Evolutionary conservation across 1,284 basidiomycete genomes (phyloP).

Genomic region (Sanghuangporus weigelae): DNA sequence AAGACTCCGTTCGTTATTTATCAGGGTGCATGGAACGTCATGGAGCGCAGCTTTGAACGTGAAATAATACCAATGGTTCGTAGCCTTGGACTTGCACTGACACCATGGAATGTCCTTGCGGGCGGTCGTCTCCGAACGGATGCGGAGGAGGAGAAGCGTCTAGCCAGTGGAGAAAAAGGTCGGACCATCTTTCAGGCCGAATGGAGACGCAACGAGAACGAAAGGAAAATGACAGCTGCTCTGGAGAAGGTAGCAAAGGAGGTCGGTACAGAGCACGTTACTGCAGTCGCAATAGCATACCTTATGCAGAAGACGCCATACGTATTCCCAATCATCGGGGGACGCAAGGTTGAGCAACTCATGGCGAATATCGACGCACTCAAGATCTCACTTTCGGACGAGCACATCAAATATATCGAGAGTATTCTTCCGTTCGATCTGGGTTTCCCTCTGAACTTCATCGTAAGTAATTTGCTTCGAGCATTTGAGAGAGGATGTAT

Average conservation of each 20-base stretch:
- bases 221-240: constrained; percentile 11
- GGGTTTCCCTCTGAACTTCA: too few species aligned
- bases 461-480: too few species aligned
- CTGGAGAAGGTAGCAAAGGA: constrained; percentile 28
- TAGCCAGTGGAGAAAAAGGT: constrained; percentile 21
- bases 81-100: constrained; percentile 30
- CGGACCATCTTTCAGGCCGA: background rate
- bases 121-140: constrained; percentile 21
- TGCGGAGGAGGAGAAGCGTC: constrained; percentile 17
- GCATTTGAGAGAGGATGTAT: too few species aligned
- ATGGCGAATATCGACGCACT: too few species aligned
- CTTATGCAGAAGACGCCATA: too few species aligned
- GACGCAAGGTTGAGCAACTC: too few species aligned
- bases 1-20: constrained; percentile 48
- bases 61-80: constrained; percentile 50
- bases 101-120: constrained; percentile 29
- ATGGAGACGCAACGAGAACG: constrained; percentile 19
- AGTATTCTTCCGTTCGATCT: too few species aligned
- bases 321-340: too few species aligned
- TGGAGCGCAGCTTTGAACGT: constrained; percentile 41
- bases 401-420: too few species aligned
- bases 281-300: constrained; percentile 19
- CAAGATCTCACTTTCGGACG: too few species aligned
- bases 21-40: constrained; percentile 46
- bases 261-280: constrained; percentile 22